Conservation (phyloP, 108 stramenopile genomes). For the Cyclostephanos tholiformis region DNA sequence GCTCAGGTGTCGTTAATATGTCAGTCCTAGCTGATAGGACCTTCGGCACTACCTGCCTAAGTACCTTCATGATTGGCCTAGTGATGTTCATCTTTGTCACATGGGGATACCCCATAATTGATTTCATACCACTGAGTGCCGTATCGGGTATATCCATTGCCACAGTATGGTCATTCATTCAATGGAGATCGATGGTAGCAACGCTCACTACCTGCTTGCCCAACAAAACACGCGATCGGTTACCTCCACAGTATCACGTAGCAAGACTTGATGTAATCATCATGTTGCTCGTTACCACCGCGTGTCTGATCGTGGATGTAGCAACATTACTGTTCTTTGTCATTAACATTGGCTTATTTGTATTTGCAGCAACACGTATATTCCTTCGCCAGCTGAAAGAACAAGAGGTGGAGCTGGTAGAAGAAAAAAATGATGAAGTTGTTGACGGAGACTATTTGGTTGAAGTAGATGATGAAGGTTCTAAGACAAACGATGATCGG, state of each 20-base stretch:
- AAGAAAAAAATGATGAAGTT: background rate
- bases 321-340: slow-evolving; percentile 31
- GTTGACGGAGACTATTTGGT: background rate
- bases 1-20: slow-evolving; percentile 41
- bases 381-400: background rate
- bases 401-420: background rate
- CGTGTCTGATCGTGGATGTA: slow-evolving; percentile 27
- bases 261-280: slow-evolving; percentile 30
- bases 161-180: slow-evolving; percentile 46
- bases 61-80: slow-evolving; percentile 41
- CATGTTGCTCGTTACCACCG: slow-evolving; percentile 35
- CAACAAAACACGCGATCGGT: slow-evolving; percentile 24
- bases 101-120: slow-evolving; percentile 49
- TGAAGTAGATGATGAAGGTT: background rate
- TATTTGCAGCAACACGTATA: background rate
- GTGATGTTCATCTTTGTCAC: slow-evolving; percentile 28
- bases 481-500: no score
- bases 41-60: slow-evolving; percentile 47
- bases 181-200: slow-evolving; percentile 49
- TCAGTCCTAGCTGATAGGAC: slow-evolving; percentile 46
- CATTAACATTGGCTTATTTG: slow-evolving; percentile 9
- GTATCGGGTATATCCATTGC: slow-evolving; percentile 39
- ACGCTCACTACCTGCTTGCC: slow-evolving; percentile 38
- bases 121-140: slow-evolving; percentile 48
- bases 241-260: slow-evolving; percentile 49